These are phyloP conservation scores for Houttuynia cordata DNA, from an alignment of 164 flowering plant species.

Conservation along the genomic window DNA sequence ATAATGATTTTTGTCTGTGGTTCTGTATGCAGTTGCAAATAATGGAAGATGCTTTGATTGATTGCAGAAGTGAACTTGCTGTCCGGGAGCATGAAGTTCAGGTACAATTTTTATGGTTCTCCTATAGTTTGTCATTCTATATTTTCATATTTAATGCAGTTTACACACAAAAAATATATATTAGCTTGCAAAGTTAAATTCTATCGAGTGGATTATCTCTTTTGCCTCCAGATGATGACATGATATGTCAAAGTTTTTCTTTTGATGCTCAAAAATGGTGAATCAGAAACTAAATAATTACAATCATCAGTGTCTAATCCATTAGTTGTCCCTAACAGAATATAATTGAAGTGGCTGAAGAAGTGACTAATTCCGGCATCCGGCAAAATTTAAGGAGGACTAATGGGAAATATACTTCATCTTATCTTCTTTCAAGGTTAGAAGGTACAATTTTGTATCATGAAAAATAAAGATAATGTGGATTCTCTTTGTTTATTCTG, in stretches of 20 bases:
- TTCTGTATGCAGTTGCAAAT: slow-evolving; percentile 33
- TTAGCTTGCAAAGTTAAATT: too few relatives aligned
- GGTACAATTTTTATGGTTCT: slow-evolving; percentile 21
- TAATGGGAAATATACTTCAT: slow-evolving; percentile 78
- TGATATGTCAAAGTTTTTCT: neutral
- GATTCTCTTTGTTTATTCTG: neutral
- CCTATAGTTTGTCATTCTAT: neutral
- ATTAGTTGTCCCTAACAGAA: slow-evolving; percentile 32
- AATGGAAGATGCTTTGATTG: slow-evolving; percentile 51
- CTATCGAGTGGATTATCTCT: neutral
- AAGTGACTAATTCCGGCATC: slow-evolving; percentile 49
- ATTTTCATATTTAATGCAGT: neutral
- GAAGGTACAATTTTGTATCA: slow-evolving; percentile 37
- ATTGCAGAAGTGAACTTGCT: slow-evolving; percentile 71
- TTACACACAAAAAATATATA: neutral
- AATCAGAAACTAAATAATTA: neutral
- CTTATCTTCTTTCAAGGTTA: slow-evolving; percentile 65
- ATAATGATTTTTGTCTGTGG: too few relatives aligned
- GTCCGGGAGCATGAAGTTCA: slow-evolving; percentile 60
- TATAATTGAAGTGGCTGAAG: slow-evolving; percentile 60
- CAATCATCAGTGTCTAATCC: neutral
- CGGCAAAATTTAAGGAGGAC: slow-evolving; percentile 67
- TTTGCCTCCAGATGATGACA: neutral
- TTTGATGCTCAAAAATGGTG: neutral
- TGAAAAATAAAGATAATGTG: neutral